Conservation (phyloP, 2,329 filamentous ascomycete genomes). For the Pseudogymnoascus sp. region DNA sequence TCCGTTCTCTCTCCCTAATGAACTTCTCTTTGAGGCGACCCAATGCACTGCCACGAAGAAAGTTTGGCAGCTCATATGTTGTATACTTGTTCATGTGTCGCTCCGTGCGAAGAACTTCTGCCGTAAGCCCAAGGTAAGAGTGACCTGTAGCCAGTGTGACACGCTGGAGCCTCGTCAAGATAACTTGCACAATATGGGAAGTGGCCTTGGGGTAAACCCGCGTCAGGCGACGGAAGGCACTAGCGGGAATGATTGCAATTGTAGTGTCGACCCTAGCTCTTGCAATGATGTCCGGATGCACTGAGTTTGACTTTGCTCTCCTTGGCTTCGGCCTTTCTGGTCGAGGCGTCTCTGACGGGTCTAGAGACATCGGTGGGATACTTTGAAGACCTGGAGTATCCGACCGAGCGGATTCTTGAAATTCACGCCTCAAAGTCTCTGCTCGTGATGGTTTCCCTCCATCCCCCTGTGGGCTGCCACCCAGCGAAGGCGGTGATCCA, state of each 20-base stretch:
- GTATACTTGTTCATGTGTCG: constrained; percentile 91
- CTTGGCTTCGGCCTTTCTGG: constrained; percentile 30
- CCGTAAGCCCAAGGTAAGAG: constrained; percentile 84
- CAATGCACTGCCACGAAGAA: constrained; percentile 74
- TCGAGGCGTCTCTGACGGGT: constrained; percentile 29
- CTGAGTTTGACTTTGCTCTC: constrained; percentile 57
- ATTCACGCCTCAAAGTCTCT: background rate
- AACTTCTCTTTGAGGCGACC: constrained; percentile 91
- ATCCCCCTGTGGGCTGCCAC: constrained; percentile 16
- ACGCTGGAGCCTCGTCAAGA: constrained; percentile 84
- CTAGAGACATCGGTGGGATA: constrained; percentile 70
- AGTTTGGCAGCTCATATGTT: constrained; percentile 82
- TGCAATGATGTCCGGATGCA: constrained; percentile 95
- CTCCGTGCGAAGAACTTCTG: constrained; percentile 86
- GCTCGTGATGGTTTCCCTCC: background rate
- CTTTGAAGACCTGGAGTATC: constrained; percentile 36
- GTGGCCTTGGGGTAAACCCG: constrained; percentile 93
- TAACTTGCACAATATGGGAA: constrained; percentile 95
- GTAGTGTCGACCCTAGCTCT: constrained; percentile 93
- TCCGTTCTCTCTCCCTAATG: constrained; percentile 69
- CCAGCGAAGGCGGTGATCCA: constrained; percentile 25
- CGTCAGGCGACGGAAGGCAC: constrained; percentile 86
- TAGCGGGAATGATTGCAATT: constrained; percentile 95
- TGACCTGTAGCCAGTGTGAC: constrained; percentile 93
- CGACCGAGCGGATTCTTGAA: background rate